Conservation (phyloP, 73 alveolate genomes). For the Tetrahymena malaccensis region DNA sequence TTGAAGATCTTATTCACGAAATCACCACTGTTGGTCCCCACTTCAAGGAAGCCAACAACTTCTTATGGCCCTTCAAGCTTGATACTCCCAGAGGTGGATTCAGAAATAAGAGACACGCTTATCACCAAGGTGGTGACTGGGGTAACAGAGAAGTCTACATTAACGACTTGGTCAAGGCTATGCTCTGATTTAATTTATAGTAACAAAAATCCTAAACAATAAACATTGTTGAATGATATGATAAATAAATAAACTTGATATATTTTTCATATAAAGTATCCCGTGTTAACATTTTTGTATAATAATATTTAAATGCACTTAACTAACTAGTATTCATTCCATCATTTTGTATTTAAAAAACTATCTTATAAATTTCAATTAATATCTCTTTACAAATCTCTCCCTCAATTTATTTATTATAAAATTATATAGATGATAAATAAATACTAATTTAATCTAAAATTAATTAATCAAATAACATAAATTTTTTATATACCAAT, state of each 20-base stretch:
- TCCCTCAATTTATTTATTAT: neutral
- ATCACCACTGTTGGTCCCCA: conserved; percentile 84
- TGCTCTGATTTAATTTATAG: conserved; percentile 59
- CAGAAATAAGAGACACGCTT: conserved; percentile 77
- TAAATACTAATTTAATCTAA: too few species aligned
- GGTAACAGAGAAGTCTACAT: conserved; percentile 93
- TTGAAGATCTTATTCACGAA: conserved; percentile 95
- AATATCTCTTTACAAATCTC: neutral
- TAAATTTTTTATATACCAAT: too few species aligned
- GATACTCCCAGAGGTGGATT: conserved; percentile 85
- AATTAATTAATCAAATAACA: too few species aligned
- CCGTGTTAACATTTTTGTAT: neutral
- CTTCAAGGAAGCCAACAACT: conserved; percentile 91
- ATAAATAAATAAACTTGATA: neutral
- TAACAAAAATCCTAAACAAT: conserved; percentile 1
- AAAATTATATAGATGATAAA: neutral
- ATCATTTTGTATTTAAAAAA: neutral
- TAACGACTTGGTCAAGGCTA: conserved; percentile 77
- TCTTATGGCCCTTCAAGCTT: conserved; percentile 92
- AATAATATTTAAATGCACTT: neutral
- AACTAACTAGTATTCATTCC: neutral
- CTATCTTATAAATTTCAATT: neutral
- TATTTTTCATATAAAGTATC: neutral
- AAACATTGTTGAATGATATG: neutral
- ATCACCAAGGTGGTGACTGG: conserved; percentile 81